A percentile compares a stretch with the other conserved stretches of the same genome.
phyloP scores from a whole-genome alignment of 768 basidiomycete species.

The Leucogyrophana mollusca region DNA sequence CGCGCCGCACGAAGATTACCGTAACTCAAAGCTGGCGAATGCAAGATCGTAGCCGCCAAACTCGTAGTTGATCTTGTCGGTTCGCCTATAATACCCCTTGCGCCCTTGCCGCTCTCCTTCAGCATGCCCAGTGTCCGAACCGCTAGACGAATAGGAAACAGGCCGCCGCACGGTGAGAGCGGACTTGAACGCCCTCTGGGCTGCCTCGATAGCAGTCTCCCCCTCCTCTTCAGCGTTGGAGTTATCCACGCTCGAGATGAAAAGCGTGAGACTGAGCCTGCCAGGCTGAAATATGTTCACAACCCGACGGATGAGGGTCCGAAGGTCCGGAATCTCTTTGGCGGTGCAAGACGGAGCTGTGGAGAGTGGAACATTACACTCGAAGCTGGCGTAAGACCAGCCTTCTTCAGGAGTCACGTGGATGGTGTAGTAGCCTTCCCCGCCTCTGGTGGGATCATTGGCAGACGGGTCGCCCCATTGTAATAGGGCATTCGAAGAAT shows the following conservation, averaged over 20 bases:
- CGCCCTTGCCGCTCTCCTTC: conserved; percentile 10
- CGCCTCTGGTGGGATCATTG: conserved; percentile 25
- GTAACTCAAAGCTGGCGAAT: conserved; percentile 80
- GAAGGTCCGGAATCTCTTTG: conserved; percentile 65
- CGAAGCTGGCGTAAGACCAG: conserved; percentile 98
- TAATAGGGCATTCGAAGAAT: conserved; percentile 88
- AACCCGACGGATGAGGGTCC: conserved; percentile 82
- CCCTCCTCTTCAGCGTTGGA: conserved; percentile 38
- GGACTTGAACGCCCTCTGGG: conserved; percentile 68
- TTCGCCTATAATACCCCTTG: conserved; percentile 62
- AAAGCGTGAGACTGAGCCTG: conserved; percentile 82
- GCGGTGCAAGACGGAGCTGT: conserved; percentile 25
- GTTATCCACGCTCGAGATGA: conserved; percentile 72
- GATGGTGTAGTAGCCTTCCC: conserved; percentile 96
- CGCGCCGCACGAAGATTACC: conserved; percentile 20
- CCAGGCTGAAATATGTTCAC: conserved; percentile 92
- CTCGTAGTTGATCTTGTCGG: conserved; percentile 98
- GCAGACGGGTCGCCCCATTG: conserved; percentile 46
- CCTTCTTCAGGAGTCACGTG: conserved; percentile 98
- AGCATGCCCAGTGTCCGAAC: conserved; percentile 13
- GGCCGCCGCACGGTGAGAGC: conserved; percentile 47
- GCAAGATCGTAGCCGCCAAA: conserved; percentile 91
- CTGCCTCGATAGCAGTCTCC: conserved; percentile 63
- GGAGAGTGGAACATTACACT: conserved; percentile 88
- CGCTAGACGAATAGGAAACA: conserved; percentile 19